Base-by-base conservation (phyloP, 1,284 basidiomycete species). In the Naganishia sp. region DNA sequence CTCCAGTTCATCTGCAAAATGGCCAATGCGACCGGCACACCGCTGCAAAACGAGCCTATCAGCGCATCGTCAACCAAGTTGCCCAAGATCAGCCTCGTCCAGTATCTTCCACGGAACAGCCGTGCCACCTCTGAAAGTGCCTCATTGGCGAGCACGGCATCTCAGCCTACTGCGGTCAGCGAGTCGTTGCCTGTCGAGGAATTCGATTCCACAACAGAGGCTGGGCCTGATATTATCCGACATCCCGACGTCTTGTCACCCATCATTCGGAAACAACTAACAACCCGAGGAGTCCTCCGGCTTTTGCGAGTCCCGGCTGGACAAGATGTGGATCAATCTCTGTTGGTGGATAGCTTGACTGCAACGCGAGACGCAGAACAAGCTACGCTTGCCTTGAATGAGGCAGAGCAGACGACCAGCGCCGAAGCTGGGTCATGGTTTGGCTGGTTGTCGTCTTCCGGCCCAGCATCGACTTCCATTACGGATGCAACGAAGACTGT, bases 1-100 rank as follows among this genome's bases (percentile, higher is more conserved):
- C 72, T 80, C 7, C 79, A 80, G 70, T 71, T 79, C 0, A 70
- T 80, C 10, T 74, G 72, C 25, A 78, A 75, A 56, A 62, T 74
- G 18, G 69, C 71, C 35, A 47, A 41, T 31, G 31, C 23, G 17
- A n/a, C 54, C 7, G 31, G 9, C 13, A 52, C 65, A 3, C 15
- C 68, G 6, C 6, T 68, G 18, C 46, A 66, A 18, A 18, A 21
- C 3, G 32, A 21, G 7, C 32, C 31, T 18, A 58, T 17, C 21
- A 50, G 5, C 6, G 39, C 6, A 25, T 47, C 55, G 6, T 31
- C 54, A 11, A n/a, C 35, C 17, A 11, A 49, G 17, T 13, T 23
- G 5, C 70, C 71, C 2, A 50, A 61, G 17, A 72, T 71, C 63
- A 64, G 70, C 28, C 71, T 78, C 42, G 58, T 75, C 18, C 77